Conservation (phyloP, 2,329 filamentous ascomycete genomes). For the Hymenoscyphus infarciens region DNA sequence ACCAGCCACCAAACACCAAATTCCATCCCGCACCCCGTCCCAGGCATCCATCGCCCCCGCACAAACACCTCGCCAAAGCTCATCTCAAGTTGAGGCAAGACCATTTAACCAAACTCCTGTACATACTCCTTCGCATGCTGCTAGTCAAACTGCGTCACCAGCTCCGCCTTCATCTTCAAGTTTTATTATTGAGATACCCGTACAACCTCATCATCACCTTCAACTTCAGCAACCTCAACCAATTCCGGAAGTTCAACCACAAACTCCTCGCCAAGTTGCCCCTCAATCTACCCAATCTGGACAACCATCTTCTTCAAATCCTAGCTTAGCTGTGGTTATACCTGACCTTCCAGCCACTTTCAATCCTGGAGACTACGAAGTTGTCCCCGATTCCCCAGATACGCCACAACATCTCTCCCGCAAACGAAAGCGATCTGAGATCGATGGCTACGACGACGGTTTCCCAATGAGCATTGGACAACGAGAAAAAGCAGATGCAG, state of each 20-base stretch:
- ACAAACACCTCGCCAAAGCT: conserved; percentile 35
- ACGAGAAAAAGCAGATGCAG: conserved; percentile 73
- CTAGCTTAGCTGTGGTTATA: conserved; percentile 28
- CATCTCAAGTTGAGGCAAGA: not conserved
- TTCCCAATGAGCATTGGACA: conserved; percentile 69
- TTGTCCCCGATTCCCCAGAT: conserved; percentile 30
- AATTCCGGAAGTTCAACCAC: conserved; percentile 6
- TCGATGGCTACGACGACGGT: conserved; percentile 52
- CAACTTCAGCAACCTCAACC: conserved; percentile 8
- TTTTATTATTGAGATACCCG: conserved; percentile 3
- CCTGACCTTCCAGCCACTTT: conserved; percentile 26
- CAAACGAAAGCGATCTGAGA: conserved; percentile 50
- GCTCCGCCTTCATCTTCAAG: conserved; percentile 10
- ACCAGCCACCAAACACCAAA: conserved; percentile 6
- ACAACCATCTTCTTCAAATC: conserved; percentile 12
- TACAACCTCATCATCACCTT: conserved; percentile 1
- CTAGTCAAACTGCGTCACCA: conserved; percentile 12
- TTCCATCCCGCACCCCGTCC: conserved; percentile 42
- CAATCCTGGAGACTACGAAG: conserved; percentile 30
- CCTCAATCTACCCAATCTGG: conserved; percentile 11
- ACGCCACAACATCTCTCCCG: conserved; percentile 26
- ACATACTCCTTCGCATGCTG: conserved; percentile 14
- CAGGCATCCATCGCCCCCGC: conserved; percentile 39
- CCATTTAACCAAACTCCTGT: not conserved
- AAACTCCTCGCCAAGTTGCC: conserved; percentile 1